Base-by-base conservation (phyloP, 257 asterid species). In the Oldenlandia corymbosa region DNA sequence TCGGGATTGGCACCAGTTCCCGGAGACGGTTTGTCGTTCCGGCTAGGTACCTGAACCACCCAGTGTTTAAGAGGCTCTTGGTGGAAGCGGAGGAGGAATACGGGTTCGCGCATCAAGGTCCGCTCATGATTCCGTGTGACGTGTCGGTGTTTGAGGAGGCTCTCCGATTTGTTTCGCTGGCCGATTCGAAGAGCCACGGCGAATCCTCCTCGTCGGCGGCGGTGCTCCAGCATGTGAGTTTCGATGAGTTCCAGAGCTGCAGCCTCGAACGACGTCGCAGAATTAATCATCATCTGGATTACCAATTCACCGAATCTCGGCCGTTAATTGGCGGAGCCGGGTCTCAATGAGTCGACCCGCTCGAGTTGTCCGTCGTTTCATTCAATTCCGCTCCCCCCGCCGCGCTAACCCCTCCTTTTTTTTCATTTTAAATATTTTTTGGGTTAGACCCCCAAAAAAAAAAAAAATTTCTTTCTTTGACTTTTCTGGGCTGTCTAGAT, bases 11-110 rank as follows among this genome's bases (percentile, higher is more conserved):
- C 64, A 74, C 62, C n/a, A n/a, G n/a, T 65, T 46, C 66, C 52
- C 72, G 71, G 57, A 73, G 71, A 58, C 70, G 97, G 69, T 90
- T 79, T 68, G 70, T 88, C 16, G 95, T 90, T 47, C 94, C 84
- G 52, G 85, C 95, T 21, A 68, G 84, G 70, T 67, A 76, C 77
- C 84, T 90, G 46, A 90, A 90, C 75, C 95, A 88, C 70, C 91
- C 97, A 8, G 64, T 85, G 11, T 90, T 90, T 71, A 64, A 71
- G 75, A 77, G 70, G 67, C 81, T 88, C 8, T 56, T 90, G 62
- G 68, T 63, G 53, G 86, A 79, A 46, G 93, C 96, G 16, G 97
- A 81, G 79, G 95, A 88, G 50, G 96, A 85, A 55, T 90, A 78
- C 78, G 97, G 97, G 0, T 90, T 88, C 68, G 75, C 73, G 2